These are phyloP conservation scores for Solanum hybrid DNA, from an alignment of 305 asterid genomes.

Conservation along the genomic window DNA sequence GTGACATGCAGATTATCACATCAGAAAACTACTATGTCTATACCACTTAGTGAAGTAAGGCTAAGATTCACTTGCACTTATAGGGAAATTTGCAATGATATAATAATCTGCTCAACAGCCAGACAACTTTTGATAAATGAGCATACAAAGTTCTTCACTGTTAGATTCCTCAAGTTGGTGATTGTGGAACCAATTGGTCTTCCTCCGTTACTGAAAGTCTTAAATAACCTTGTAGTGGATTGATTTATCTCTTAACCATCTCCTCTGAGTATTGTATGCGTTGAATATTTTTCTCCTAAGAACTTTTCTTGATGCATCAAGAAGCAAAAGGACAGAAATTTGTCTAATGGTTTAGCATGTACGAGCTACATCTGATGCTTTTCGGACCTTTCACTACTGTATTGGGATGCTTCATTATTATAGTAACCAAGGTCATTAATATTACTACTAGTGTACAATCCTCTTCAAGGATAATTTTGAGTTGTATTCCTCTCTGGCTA, in stretches of 20 bases:
- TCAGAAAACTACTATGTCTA: neutral
- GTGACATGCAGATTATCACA: neutral
- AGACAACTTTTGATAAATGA: neutral
- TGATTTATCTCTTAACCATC: neutral
- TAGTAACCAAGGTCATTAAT: neutral
- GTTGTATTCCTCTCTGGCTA: neutral
- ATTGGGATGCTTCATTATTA: neutral
- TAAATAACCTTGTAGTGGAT: neutral
- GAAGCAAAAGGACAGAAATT: neutral
- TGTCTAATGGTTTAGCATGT: neutral
- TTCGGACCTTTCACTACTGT: neutral
- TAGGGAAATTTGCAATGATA: neutral
- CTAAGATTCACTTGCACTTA: neutral
- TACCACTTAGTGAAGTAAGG: neutral
- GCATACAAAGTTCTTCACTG: neutral
- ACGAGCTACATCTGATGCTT: neutral
- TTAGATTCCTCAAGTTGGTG: neutral
- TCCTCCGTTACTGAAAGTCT: neutral
- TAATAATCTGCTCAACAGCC: neutral
- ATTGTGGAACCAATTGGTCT: neutral
- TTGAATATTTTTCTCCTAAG: neutral
- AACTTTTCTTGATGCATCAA: neutral
- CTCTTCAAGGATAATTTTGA: neutral
- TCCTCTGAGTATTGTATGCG: neutral
- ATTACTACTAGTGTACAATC: neutral